Percentiles rank a stretch among this genome's conserved stretches.
Evolutionary conservation across 371 early-diverging fungal genomes (phyloP).

Genomic region (Mortierella sp.): DNA sequence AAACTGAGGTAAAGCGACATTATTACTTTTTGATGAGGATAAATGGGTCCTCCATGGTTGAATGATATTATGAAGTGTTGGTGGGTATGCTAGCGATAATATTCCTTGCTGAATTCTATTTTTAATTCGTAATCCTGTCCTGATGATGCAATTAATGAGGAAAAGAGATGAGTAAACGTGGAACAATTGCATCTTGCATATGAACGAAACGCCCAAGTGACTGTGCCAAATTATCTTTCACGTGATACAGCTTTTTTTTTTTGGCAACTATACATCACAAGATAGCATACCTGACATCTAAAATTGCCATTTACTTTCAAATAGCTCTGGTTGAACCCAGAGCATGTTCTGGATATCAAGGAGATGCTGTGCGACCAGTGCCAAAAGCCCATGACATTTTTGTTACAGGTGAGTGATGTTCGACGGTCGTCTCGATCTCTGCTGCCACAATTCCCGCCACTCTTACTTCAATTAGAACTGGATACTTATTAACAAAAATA

Average conservation of each 20-base stretch:
- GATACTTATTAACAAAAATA: neutral
- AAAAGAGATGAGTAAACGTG: no score
- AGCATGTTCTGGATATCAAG: slow-evolving; percentile 71
- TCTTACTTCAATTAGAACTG: neutral
- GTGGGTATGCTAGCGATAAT: neutral
- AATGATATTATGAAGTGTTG: neutral
- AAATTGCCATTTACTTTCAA: neutral
- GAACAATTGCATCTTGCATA: neutral
- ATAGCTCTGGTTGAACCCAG: slow-evolving; percentile 90
- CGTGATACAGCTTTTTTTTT: neutral
- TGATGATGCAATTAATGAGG: no score
- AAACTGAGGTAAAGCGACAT: neutral
- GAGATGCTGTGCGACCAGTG: slow-evolving; percentile 85
- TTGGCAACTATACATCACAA: neutral
- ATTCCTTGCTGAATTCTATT: no score
- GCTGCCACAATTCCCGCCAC: no score
- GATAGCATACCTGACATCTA: neutral
- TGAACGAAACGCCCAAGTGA: neutral
- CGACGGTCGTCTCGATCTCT: neutral
- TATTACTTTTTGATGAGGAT: slow-evolving; percentile 56
- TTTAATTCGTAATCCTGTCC: no score
- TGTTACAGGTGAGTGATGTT: slow-evolving; percentile 81
- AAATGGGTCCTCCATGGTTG: slow-evolving; percentile 55
- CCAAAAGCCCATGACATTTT: slow-evolving; percentile 79
- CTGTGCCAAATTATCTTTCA: no score